Percentiles rank a stretch among this genome's conserved stretches.
phyloP scores from a whole-genome alignment of 148 eudicot species.

The Diospyros kaki region DNA sequence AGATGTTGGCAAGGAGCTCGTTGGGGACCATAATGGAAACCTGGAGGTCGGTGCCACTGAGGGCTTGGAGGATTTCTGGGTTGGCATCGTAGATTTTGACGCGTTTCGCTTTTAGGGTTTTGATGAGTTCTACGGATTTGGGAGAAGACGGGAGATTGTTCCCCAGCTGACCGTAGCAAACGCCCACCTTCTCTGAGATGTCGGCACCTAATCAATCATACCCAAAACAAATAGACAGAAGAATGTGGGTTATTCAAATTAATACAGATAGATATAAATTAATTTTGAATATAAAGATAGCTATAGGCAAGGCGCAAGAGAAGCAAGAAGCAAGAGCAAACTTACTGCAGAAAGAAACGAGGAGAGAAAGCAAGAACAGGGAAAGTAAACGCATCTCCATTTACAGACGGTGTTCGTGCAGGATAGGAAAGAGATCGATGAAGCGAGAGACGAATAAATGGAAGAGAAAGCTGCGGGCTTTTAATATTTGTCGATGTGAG shows the following conservation, averaged over 20 bases:
- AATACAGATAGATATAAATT: background rate
- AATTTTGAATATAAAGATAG: no score
- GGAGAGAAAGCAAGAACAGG: conserved; percentile 13
- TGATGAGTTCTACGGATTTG: conserved; percentile 56
- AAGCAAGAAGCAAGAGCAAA: background rate
- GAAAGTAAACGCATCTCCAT: conserved; percentile 8
- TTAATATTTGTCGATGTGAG: no score
- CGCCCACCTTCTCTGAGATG: conserved; percentile 41
- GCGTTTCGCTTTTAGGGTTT: conserved; percentile 51
- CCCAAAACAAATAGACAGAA: background rate
- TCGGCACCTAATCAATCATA: conserved; percentile 34
- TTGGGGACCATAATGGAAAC: conserved; percentile 87
- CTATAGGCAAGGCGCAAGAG: no score
- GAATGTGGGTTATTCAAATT: background rate
- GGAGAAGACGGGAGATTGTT: conserved; percentile 65
- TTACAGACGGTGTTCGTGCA: no score
- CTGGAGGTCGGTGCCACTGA: conserved; percentile 49
- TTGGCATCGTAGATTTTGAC: conserved; percentile 70
- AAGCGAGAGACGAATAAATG: background rate
- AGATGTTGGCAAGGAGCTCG: conserved; percentile 54
- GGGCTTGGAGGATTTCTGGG: conserved; percentile 60
- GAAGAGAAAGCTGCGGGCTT: background rate
- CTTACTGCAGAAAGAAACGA: conserved; percentile 37
- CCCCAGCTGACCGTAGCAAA: conserved; percentile 76
- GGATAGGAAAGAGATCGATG: background rate